Percentiles rank a stretch among this genome's conserved stretches.
These are phyloP conservation scores for Diaporthe citrichinensis DNA, from an alignment of 2,329 filamentous ascomycete genomes.

Conservation along the genomic window DNA sequence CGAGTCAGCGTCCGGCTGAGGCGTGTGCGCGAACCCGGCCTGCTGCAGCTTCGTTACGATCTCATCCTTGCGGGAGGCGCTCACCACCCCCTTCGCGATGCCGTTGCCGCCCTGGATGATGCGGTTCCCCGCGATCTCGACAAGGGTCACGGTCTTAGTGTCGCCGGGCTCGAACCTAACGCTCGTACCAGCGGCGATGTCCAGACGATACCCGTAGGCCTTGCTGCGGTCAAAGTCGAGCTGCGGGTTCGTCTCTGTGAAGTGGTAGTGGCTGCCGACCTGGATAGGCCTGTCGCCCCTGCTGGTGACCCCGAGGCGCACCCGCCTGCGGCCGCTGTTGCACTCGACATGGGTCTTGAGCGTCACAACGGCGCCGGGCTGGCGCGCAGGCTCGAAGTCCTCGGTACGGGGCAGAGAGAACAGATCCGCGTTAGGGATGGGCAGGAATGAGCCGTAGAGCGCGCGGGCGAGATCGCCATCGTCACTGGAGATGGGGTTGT, in stretches of 20 bases:
- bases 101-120: constrained; percentile 88
- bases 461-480: constrained; percentile 90
- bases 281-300: constrained; percentile 92
- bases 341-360: constrained; percentile 78
- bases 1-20: constrained; percentile 71
- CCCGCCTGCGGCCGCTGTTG: constrained; percentile 81
- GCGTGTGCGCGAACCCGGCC: constrained; percentile 83
- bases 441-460: constrained; percentile 92
- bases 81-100: constrained; percentile 80
- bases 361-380: constrained; percentile 85
- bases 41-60: constrained; percentile 77
- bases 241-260: constrained; percentile 93
- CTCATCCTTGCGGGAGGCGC: constrained; percentile 71
- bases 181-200: constrained; percentile 92
- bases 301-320: constrained; percentile 83
- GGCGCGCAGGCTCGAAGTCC: constrained; percentile 76
- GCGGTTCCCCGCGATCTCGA: constrained; percentile 86
- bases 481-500: constrained; percentile 87
- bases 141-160: constrained; percentile 88
- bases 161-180: constrained; percentile 96
- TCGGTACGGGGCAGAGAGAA: constrained; percentile 76
- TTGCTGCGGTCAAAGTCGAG: constrained; percentile 88
- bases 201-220: constrained; percentile 87
- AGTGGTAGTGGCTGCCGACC: constrained; percentile 96
- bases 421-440: constrained; percentile 74